These are phyloP conservation scores for Citrus hindsii DNA, from an alignment of 345 rosid genomes.

Conservation along the genomic window DNA sequence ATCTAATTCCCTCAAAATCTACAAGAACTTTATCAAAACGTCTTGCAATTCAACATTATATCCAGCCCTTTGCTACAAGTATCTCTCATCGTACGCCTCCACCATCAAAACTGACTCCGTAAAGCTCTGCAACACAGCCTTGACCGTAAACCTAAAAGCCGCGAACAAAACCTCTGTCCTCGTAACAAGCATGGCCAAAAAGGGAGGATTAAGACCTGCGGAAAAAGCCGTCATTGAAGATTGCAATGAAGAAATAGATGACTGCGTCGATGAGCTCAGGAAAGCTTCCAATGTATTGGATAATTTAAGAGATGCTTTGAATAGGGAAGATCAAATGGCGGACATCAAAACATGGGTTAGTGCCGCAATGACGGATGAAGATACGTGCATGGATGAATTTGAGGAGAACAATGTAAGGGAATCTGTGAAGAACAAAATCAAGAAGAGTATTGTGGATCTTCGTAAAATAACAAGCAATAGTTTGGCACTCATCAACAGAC, in stretches of 20 bases:
- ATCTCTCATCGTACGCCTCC: conserved; percentile 47
- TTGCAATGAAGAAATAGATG: conserved; percentile 44
- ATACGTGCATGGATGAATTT: conserved; percentile 66
- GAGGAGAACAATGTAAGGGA: conserved; percentile 40
- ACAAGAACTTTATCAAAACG: conserved; percentile 43
- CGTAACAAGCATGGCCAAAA: conserved; percentile 25
- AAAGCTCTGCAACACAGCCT: conserved; percentile 51
- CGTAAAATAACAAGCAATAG: conserved; percentile 56
- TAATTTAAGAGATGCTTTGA: conserved; percentile 3
- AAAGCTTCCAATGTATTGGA: conserved; percentile 42
- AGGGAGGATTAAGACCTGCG: conserved; percentile 20
- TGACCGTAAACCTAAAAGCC: conserved; percentile 39
- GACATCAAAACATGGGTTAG: conserved; percentile 61
- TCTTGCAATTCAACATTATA: conserved; percentile 54
- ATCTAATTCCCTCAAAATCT: conserved; percentile 13
- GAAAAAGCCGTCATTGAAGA: conserved; percentile 46
- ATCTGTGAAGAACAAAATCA: conserved; percentile 39
- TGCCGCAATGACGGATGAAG: conserved; percentile 64
- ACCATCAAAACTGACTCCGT: conserved; percentile 44
- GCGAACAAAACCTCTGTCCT: conserved; percentile 27
- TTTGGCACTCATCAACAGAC: conserved; percentile 54
- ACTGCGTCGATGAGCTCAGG: conserved; percentile 49
- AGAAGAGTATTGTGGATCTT: conserved; percentile 31
- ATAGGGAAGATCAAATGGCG: conserved; percentile 28
- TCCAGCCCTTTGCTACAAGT: conserved; percentile 51